Evolutionary conservation across 805 yeast species (phyloP).

Genomic region (Yamadazyma phyllophila): DNA sequence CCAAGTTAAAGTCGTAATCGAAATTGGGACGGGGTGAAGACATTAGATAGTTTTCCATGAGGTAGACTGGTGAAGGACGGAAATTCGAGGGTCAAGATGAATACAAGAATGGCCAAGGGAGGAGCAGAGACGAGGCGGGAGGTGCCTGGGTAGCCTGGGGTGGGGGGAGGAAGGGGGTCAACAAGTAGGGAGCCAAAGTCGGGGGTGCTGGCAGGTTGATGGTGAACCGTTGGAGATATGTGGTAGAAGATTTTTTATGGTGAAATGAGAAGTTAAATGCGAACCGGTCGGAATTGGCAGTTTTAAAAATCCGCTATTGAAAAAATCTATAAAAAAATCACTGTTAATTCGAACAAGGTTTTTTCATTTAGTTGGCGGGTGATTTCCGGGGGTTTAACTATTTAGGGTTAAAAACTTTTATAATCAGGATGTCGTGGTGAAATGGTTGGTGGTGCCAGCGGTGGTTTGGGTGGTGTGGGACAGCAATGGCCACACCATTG

Average conservation of each 20-base stretch:
- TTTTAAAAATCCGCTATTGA: too few relatives aligned
- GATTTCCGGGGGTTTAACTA: neutral
- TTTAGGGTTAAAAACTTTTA: neutral
- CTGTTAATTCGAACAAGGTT: neutral
- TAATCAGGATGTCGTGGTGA: neutral
- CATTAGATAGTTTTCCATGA: slow-evolving; percentile 16
- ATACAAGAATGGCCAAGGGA: too few relatives aligned
- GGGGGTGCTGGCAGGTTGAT: neutral
- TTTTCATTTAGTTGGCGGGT: neutral
- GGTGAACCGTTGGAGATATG: neutral
- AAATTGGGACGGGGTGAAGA: slow-evolving; percentile 15
- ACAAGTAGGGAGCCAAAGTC: neutral
- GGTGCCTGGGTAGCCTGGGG: neutral
- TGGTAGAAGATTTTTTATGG: neutral
- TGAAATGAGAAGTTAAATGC: neutral
- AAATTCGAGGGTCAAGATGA: too few relatives aligned
- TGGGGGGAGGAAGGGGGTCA: neutral
- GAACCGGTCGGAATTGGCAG: neutral
- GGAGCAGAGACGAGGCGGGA: too few relatives aligned
- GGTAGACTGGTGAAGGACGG: neutral
- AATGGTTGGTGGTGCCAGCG: neutral
- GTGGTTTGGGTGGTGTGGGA: too few relatives aligned
- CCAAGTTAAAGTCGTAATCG: slow-evolving; percentile 13
- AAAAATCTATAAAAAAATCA: neutral
- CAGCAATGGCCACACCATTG: too few relatives aligned